Evolutionary conservation across 768 basidiomycete genomes (phyloP), one percentile per base, ranked within the genome.

Genomic region (Daedaleopsis sinensis): DNA sequence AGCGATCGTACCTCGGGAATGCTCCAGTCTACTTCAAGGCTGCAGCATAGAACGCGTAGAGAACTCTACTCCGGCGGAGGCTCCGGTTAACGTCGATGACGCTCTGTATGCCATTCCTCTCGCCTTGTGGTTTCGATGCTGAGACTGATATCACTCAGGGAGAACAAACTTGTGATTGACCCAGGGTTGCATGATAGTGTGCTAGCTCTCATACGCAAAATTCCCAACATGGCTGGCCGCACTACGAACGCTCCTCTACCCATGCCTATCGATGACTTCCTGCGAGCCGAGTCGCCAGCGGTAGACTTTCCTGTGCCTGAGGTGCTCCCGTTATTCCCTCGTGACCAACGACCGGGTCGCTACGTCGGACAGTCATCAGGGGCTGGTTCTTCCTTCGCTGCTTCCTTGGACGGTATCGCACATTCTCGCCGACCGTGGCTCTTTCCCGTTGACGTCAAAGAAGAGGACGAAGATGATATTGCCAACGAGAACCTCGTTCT

Each of bases 401-500:
- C 59, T 23, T 61, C 62, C 39, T 44, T 55, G 39, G 44, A 27
- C 49, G 39, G 65, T 8, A 52, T 72, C 42, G 60, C 69, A 16
- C 71, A 77, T 51, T 59, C 79, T 42, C 64, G 70, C 11, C 19
- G 24, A 6, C 52, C 48, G 3, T 38, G 58, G 65, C 62, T 75
- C 48, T 48, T 75, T 27, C 69, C 70, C 11, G 69, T 69, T 64
- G 70, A 48, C 59, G 74, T 52, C 18, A 66, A 71, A 49, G 73
- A 78, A 44, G 75, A 80, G 51, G 73, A 78, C 38, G 80, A 82
- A 23, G 72, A 72, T 4, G 80, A 84, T 51, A 61, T 84, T 7
- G 73, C 78, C n/a, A 68, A 67, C 37, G 78, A 79, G 52, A 82
- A 84, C 69, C 81, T 91, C 78, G 73, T 79, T 10, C 67, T 89